Evolutionary conservation across 352 stramenopile species (phyloP).

Genomic region (Pythium folliculosum): DNA sequence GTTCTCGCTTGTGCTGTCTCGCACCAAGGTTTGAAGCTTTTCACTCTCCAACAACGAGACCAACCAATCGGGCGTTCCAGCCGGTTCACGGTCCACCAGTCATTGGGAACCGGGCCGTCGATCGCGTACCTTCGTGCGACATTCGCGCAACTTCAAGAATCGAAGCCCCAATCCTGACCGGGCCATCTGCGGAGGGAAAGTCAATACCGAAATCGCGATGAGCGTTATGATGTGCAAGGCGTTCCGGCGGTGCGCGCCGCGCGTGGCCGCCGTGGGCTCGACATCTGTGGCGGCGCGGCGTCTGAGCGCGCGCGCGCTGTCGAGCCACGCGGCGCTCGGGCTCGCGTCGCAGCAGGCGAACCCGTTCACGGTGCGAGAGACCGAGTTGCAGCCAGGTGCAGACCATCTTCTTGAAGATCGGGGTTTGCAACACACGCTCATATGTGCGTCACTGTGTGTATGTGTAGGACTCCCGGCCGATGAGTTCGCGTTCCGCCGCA

Average conservation of each 20-base stretch:
- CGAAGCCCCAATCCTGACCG: not conserved
- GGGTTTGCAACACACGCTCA: not conserved
- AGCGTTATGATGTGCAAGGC: not conserved
- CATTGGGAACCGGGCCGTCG: constrained; percentile 4
- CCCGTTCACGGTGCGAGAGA: constrained; percentile 50
- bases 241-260: constrained; percentile 12
- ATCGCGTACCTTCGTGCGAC: constrained; percentile 17
- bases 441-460: not conserved
- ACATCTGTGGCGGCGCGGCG: not conserved
- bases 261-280: not conserved
- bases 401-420: no score
- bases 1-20: constrained; percentile 10
- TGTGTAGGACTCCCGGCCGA: constrained; percentile 47
- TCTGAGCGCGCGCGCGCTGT: constrained; percentile 3
- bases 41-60: constrained; percentile 17
- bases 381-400: constrained; percentile 54
- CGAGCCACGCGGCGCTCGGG: constrained; percentile 32
- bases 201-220: not conserved
- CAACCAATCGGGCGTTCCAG: constrained; percentile 26
- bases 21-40: constrained; percentile 16
- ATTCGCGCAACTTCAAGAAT: constrained; percentile 13
- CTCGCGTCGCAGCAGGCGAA: constrained; percentile 32
- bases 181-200: not conserved
- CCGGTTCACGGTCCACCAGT: constrained; percentile 21
- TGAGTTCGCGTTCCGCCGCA: constrained; percentile 68